Percentiles rank a stretch among this genome's conserved stretches.
Conservation (phyloP, 768 basidiomycete species). For the Tulasnella sp. region DNA sequence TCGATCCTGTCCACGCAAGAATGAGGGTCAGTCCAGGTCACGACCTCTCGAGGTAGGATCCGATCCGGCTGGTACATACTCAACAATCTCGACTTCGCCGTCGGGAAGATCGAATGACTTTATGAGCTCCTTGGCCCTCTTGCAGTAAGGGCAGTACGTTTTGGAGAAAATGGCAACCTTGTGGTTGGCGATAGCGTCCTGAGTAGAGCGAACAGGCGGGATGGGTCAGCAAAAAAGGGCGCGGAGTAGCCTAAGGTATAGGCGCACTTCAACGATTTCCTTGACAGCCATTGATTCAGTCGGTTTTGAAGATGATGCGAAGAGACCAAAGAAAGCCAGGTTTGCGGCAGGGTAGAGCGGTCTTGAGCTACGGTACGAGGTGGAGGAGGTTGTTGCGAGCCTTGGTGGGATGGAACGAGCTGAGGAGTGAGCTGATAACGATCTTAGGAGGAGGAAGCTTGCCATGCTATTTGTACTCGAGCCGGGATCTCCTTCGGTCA, state of each 20-base stretch:
- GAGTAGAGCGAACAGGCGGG: background rate
- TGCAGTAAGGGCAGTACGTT: slow-evolving; percentile 59
- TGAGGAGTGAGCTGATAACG: background rate
- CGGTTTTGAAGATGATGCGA: slow-evolving; percentile 3
- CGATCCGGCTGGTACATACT: slow-evolving; percentile 36
- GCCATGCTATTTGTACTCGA: slow-evolving; percentile 18
- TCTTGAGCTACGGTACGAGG: background rate
- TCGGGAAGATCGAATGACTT: slow-evolving; percentile 31
- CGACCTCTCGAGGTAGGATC: background rate
- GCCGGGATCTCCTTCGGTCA: background rate
- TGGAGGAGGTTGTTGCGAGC: slow-evolving; percentile 9
- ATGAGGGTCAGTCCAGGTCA: background rate
- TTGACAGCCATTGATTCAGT: slow-evolving; percentile 26
- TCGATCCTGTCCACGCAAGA: slow-evolving; percentile 36
- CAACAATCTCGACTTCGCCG: slow-evolving; percentile 40
- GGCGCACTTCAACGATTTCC: slow-evolving; percentile 24
- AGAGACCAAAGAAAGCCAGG: slow-evolving; percentile 15
- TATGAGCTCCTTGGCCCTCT: slow-evolving; percentile 48
- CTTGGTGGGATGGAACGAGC: background rate
- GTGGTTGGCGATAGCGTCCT: slow-evolving; percentile 49
- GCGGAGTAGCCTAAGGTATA: background rate
- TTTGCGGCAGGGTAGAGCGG: background rate
- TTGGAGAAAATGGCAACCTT: slow-evolving; percentile 66
- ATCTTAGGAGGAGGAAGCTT: slow-evolving; percentile 22
- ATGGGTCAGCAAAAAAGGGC: background rate